Conservation (phyloP, 345 rosid genomes). For the Eucalyptus sp. region DNA sequence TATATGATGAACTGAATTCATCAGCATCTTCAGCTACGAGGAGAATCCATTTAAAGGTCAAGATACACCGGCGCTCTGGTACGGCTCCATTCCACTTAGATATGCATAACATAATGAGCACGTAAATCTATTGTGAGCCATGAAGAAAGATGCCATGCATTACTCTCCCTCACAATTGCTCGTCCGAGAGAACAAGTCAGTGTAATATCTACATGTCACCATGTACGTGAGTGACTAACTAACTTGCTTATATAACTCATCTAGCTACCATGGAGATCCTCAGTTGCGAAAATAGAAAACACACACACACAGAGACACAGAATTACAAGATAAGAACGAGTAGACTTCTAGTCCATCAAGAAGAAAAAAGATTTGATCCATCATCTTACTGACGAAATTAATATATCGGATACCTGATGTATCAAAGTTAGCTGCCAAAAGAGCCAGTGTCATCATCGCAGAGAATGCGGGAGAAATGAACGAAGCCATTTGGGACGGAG, state of each 20-base stretch:
- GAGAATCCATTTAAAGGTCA: background rate
- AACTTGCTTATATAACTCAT: background rate
- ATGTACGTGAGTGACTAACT: background rate
- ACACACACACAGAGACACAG: background rate
- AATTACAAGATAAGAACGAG: background rate
- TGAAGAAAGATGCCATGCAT: background rate
- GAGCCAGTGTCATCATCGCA: background rate
- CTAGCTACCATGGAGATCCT: background rate
- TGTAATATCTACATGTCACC: background rate
- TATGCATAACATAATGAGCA: background rate
- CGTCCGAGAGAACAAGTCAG: background rate
- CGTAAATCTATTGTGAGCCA: background rate
- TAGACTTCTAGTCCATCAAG: background rate
- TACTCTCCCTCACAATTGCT: background rate
- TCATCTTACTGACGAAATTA: background rate
- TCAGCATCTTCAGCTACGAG: background rate
- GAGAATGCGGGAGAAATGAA: background rate
- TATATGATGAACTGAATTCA: background rate
- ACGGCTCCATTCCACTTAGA: background rate
- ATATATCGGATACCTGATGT: background rate
- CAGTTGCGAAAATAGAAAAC: background rate
- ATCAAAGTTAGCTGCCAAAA: background rate
- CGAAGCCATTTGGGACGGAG: background rate
- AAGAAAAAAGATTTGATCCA: background rate
- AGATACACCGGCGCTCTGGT: background rate